Conservation (phyloP, 139 green algal species). For the Desmodesmus armatus region DNA sequence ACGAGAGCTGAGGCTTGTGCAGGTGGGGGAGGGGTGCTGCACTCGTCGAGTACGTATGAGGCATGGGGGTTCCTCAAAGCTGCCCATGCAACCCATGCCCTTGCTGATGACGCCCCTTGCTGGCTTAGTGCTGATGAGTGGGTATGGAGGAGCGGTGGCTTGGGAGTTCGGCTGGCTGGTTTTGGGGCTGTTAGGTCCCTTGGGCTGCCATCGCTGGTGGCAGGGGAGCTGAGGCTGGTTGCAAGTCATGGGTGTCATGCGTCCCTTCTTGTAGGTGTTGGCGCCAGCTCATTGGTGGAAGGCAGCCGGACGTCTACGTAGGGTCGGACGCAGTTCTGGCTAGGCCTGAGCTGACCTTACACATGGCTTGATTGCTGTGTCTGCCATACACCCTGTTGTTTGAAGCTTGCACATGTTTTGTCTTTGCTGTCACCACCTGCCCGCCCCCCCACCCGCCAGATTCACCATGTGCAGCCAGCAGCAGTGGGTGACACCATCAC, state of each 20-base stretch:
- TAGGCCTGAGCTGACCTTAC: too few species aligned
- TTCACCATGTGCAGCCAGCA: constrained; percentile 5
- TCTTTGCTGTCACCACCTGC: too few species aligned
- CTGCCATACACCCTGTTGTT: background rate
- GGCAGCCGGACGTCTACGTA: too few species aligned
- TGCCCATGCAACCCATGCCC: too few species aligned
- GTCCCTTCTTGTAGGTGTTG: too few species aligned
- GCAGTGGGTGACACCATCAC: constrained; percentile 51
- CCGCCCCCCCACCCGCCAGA: too few species aligned
- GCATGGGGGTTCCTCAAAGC: too few species aligned
- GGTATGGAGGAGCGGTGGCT: too few species aligned
- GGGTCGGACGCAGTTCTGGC: background rate
- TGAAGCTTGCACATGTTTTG: too few species aligned
- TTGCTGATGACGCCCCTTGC: too few species aligned
- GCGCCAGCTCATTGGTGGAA: too few species aligned
- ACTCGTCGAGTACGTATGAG: background rate
- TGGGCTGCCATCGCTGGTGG: background rate
- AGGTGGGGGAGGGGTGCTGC: constrained; percentile 3
- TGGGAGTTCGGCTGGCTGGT: background rate
- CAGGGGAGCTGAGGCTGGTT: background rate
- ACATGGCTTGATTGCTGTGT: constrained; percentile 13
- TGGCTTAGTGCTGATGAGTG: background rate
- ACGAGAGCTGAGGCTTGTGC: constrained; percentile 56
- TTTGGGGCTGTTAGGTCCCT: background rate
- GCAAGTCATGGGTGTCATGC: too few species aligned